Evolutionary conservation across 352 stramenopile genomes (phyloP).

Genomic region (Pythium rhizo-oryzae): DNA sequence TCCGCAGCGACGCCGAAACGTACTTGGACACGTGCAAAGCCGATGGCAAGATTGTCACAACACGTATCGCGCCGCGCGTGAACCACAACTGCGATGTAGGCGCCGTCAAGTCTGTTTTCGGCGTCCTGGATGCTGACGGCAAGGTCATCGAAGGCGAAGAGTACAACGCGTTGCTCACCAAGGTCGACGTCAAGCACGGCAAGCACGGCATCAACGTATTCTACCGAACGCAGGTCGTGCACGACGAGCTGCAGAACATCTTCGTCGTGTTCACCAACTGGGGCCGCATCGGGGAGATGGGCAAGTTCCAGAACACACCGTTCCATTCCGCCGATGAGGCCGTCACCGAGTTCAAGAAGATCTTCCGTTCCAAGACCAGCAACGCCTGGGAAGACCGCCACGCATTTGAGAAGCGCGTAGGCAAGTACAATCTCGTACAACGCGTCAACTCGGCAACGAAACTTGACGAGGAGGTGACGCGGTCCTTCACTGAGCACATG

Average conservation of each 20-base stretch:
- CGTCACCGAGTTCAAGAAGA: slow-evolving; percentile 74
- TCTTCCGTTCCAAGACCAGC: slow-evolving; percentile 69
- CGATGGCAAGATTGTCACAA: slow-evolving; percentile 55
- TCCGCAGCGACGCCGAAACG: slow-evolving; percentile 41
- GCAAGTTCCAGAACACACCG: slow-evolving; percentile 78
- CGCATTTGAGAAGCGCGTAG: slow-evolving; percentile 52
- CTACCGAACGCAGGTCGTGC: slow-evolving; percentile 64
- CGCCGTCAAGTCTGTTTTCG: slow-evolving; percentile 37
- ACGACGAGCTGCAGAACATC: slow-evolving; percentile 61
- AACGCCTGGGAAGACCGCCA: slow-evolving; percentile 55
- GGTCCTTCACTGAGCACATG: slow-evolving; percentile 40
- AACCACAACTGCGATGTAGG: slow-evolving; percentile 59
- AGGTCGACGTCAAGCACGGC: slow-evolving; percentile 73
- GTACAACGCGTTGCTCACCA: slow-evolving; percentile 61
- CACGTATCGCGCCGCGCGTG: slow-evolving; percentile 37
- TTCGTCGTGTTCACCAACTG: slow-evolving; percentile 83
- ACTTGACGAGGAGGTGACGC: slow-evolving; percentile 48
- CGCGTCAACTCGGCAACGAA: slow-evolving; percentile 53
- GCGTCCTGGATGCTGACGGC: slow-evolving; percentile 27
- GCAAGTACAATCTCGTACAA: slow-evolving; percentile 77
- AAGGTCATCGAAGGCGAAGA: slow-evolving; percentile 36
- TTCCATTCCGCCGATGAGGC: slow-evolving; percentile 54
- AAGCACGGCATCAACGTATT: slow-evolving; percentile 76
- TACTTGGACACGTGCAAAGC: slow-evolving; percentile 59
- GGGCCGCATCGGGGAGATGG: slow-evolving; percentile 66